phyloP scores from a whole-genome alignment of 441 rosid species.

The Erodium moschatum region DNA sequence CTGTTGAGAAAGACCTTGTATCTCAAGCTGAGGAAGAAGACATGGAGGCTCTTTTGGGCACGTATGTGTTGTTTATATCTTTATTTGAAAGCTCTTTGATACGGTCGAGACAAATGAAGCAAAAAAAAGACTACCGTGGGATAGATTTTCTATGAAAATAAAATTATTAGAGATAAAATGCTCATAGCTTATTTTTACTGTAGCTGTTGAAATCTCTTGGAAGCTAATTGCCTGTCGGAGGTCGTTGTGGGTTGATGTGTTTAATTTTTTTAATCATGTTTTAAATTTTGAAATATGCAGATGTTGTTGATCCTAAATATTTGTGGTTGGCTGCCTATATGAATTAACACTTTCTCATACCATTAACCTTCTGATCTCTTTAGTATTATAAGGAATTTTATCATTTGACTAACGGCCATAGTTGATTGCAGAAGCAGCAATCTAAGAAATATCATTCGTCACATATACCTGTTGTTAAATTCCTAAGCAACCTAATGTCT shows the following conservation, averaged over 20 bases:
- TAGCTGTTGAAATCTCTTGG: background rate
- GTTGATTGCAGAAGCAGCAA: constrained; percentile 4
- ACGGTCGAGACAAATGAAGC: constrained; percentile 10
- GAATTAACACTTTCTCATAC: background rate
- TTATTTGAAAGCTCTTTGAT: constrained; percentile 17
- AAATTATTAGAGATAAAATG: background rate
- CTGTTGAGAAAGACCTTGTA: constrained; percentile 87
- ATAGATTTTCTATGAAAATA: background rate
- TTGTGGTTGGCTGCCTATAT: background rate
- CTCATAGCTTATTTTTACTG: background rate
- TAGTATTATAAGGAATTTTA: background rate
- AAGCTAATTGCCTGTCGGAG: background rate
- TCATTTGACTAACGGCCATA: background rate
- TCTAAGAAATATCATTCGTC: background rate
- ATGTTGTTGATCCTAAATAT: background rate
- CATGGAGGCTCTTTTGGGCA: constrained; percentile 92
- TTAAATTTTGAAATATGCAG: background rate
- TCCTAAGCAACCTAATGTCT: background rate
- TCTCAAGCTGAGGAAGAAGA: constrained; percentile 99
- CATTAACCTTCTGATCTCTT: background rate
- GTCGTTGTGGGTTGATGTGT: background rate
- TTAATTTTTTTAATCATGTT: background rate
- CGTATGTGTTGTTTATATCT: constrained; percentile 43
- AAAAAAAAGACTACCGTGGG: background rate
- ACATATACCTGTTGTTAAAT: background rate